Conservation (phyloP, 805 yeast species). For the Phaffomyces opuntiae region DNA sequence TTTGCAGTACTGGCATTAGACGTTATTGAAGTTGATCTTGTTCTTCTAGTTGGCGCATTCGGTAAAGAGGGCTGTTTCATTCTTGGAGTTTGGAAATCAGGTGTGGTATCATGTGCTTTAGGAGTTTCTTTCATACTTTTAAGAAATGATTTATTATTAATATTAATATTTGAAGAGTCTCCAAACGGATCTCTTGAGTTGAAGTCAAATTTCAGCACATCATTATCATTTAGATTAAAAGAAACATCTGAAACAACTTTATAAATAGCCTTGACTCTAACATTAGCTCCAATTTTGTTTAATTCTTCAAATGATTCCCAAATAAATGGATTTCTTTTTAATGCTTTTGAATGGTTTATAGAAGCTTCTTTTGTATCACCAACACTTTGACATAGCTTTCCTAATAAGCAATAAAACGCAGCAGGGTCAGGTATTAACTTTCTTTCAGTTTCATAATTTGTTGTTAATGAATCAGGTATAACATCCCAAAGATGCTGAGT, state of each 20-base stretch:
- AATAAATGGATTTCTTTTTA: conserved; percentile 68
- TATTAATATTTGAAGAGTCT: conserved; percentile 16
- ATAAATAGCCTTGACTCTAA: conserved; percentile 52
- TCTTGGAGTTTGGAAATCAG: conserved; percentile 36
- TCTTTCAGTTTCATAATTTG: conserved; percentile 33
- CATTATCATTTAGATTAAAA: conserved; percentile 9
- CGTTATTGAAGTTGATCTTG: conserved; percentile 20
- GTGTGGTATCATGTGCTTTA: conserved; percentile 9
- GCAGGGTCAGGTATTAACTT: conserved; percentile 56
- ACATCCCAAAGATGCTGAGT: conserved; percentile 32
- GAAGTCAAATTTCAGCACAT: conserved; percentile 2
- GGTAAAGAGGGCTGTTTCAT: conserved; percentile 29
- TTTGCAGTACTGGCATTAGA: conserved; percentile 4
- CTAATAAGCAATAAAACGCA: conserved; percentile 60
- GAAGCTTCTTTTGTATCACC: conserved; percentile 64
- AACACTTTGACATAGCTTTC: conserved; percentile 51
- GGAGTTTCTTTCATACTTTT: conserved; percentile 15
- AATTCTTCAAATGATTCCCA: conserved; percentile 84
- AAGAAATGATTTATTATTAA: conserved; percentile 8
- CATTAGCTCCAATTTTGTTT: conserved; percentile 62
- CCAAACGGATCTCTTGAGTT: conserved; percentile 24
- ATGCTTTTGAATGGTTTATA: conserved; percentile 58
- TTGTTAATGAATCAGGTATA: conserved; percentile 6
- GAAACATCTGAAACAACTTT: conserved; percentile 19
- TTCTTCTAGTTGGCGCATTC: conserved; percentile 33